A percentile compares a stretch with the other conserved stretches of the same genome.
Evolutionary conservation across 2,329 filamentous ascomycete species (phyloP).

Genomic region (Capronia epimyces): DNA sequence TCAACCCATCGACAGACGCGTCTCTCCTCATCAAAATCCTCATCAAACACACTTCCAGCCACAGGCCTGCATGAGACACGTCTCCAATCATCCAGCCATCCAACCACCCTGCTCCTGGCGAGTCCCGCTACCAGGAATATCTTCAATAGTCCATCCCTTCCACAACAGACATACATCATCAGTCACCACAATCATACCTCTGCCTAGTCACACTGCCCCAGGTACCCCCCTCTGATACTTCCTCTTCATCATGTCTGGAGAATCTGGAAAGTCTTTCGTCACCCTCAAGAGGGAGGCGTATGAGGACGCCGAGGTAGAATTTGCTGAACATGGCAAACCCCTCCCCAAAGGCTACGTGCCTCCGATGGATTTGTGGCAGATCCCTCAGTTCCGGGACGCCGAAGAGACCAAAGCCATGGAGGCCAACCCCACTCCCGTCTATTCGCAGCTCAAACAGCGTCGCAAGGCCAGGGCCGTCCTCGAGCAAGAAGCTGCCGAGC

Average conservation of each 20-base stretch:
- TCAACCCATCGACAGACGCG: too few relatives aligned
- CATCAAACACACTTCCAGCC: background rate
- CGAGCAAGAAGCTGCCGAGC: background rate
- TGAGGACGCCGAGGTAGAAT: background rate
- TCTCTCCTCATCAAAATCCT: background rate
- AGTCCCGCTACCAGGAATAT: too few relatives aligned
- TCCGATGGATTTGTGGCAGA: background rate
- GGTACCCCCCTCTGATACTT: too few relatives aligned
- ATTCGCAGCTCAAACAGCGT: background rate
- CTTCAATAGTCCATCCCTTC: background rate
- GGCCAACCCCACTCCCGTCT: background rate
- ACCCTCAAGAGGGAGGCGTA: constrained; percentile 3
- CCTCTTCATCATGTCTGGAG: background rate
- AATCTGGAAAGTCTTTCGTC: background rate
- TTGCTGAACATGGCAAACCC: background rate
- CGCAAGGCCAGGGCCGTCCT: background rate
- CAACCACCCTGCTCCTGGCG: background rate
- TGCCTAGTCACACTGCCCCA: background rate
- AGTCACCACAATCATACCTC: background rate
- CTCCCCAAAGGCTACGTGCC: background rate
- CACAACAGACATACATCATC: background rate
- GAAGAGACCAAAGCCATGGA: background rate
- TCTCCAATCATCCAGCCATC: too few relatives aligned
- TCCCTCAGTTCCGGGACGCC: background rate
- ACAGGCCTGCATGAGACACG: too few relatives aligned